phyloP scores from a whole-genome alignment of 257 asterid genomes.

The Solanum bulbocastanum region DNA sequence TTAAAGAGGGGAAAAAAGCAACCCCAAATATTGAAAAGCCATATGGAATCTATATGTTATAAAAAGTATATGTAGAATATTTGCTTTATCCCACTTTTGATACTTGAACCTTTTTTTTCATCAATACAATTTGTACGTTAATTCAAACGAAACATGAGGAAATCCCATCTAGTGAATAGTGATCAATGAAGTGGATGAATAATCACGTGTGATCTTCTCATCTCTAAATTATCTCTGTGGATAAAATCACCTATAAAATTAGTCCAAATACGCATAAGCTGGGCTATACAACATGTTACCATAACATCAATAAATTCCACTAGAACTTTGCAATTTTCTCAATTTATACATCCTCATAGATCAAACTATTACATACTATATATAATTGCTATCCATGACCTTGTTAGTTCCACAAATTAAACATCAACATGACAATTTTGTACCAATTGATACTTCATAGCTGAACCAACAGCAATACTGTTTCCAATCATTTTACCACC shows the following conservation, averaged over 20 bases:
- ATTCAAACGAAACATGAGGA: not conserved
- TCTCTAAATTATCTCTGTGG: not conserved
- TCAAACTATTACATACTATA: not conserved
- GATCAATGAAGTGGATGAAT: not conserved
- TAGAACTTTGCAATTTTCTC: not conserved
- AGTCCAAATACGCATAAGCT: not conserved
- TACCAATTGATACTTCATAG: conserved; percentile 37
- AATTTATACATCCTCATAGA: not conserved
- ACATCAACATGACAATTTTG: conserved; percentile 50
- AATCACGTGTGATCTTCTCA: not conserved
- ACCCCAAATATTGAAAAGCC: not conserved
- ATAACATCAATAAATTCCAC: not conserved
- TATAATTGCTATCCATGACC: not conserved
- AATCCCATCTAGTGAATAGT: not conserved
- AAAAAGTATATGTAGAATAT: not conserved
- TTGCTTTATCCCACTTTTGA: not conserved
- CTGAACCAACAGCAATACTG: conserved; percentile 22
- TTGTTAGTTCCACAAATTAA: conserved; percentile 8
- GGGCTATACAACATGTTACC: not conserved
- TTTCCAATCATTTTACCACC: conserved; percentile 4
- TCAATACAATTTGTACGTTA: not conserved
- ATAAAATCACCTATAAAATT: not conserved
- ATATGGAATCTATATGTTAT: not conserved
- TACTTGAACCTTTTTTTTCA: not conserved
- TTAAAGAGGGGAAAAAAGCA: not conserved